Base-by-base conservation (phyloP, 805 yeast species). In the Suhomyces kilbournensis region DNA sequence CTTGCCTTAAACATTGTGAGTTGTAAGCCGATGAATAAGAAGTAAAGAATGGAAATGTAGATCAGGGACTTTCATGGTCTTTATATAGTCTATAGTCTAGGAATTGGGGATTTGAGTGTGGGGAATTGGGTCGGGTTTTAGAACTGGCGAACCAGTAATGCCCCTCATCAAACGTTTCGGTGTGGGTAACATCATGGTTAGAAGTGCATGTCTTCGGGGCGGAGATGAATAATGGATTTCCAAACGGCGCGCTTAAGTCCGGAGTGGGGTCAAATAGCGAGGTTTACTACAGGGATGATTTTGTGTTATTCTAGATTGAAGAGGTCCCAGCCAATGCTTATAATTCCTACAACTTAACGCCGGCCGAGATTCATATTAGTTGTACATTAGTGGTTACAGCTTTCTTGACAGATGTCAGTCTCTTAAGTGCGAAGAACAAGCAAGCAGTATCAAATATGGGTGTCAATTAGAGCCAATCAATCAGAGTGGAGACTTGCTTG, bases 1-100 rank as follows among this genome's bases (percentile, higher is more conserved):
- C 40, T 46, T 10, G 45, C 17, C 23, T 46, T 46, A 19, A 46
- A 46, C 48, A 46, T 46, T 17, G 42, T 19, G 23, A 17, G 9
- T 19, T n/a, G 9, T 17, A 30, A n/a, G 35, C 17, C 17, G 17
- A 32, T n/a, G n/a, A 12, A 26, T 26, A 26, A n/a, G 17, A 32
- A 32, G 15, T 14, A n/a, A 9, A n/a, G 35, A 32, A n/a, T n/a
- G 4, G n/a, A 14, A 7, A 14, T 32, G 9, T 3, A n/a, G 35
- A 32, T 7, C 42, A 10, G n/a, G 7, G 23, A 38, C 42, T 19
- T 2, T 17, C 20, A 19, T n/a, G 23, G 23, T 17, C 42, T 38
- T 35, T 38, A 17, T 38, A 38, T 38, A 38, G 22, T 19, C 22
- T 38, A 38, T 38, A 38, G 22, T 19, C 22, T 8, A 17, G 22